These are phyloP conservation scores for Azolla pinnata DNA, from an alignment of 75 land plant genomes.

Conservation along the genomic window DNA sequence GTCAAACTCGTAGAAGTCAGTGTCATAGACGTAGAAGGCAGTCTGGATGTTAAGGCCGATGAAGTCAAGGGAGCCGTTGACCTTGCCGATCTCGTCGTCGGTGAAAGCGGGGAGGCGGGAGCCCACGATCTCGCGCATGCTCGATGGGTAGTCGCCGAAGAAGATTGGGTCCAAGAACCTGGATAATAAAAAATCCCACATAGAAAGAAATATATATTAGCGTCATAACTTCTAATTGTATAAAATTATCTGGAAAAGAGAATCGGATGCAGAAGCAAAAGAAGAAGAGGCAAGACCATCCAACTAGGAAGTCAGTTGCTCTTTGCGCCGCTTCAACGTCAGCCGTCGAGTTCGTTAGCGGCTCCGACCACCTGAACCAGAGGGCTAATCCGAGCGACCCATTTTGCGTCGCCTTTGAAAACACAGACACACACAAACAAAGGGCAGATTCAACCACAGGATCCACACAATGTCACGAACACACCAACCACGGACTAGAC, in stretches of 20 bases:
- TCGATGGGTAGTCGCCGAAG: conserved; percentile 20
- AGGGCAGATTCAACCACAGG: no score
- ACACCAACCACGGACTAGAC: no score
- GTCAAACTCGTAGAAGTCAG: not conserved
- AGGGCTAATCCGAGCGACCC: conserved; percentile 50
- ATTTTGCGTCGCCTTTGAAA: no score
- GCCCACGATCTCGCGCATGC: conserved; percentile 8
- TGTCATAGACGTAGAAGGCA: conserved; percentile 8
- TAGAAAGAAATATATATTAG: not conserved
- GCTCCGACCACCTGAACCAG: conserved; percentile 66
- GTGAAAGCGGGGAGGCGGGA: conserved; percentile 14
- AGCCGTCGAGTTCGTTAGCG: conserved; percentile 37
- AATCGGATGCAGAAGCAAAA: no score
- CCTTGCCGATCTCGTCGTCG: not conserved
- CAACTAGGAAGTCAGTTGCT: conserved; percentile 66
- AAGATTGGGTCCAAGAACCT: conserved; percentile 22
- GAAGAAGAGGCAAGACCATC: conserved; percentile 65
- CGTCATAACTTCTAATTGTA: not conserved
- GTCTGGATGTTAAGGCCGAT: conserved; percentile 16
- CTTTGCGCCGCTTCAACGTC: conserved; percentile 76
- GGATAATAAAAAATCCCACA: not conserved
- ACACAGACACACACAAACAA: no score
- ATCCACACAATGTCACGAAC: no score
- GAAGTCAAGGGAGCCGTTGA: conserved; percentile 18
- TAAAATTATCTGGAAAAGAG: not conserved